A percentile compares a stretch with the other conserved stretches of the same genome.
Evolutionary conservation across 208 protist genomes (phyloP).

Genomic region (Wallacemonas rigidus): DNA sequence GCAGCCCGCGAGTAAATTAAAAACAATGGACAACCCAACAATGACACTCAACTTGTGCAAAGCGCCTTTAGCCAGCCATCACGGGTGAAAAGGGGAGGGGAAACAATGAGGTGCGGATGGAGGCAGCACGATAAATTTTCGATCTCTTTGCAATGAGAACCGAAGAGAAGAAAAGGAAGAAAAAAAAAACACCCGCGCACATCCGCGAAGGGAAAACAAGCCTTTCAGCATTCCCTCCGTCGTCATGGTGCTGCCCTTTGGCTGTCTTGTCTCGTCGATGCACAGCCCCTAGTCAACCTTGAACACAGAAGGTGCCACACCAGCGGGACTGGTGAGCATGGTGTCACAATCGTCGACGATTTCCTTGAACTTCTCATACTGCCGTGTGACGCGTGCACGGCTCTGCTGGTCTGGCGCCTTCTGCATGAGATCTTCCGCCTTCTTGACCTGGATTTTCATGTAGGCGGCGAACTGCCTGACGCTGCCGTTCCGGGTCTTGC

Average conservation of each 20-base stretch:
- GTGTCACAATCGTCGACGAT: conserved; percentile 39
- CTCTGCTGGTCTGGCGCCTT: conserved; percentile 21
- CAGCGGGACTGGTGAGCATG: conserved; percentile 40
- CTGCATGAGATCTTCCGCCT: conserved; percentile 20
- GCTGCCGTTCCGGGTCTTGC: conserved; percentile 43
- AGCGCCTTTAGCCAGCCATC: too few relatives aligned
- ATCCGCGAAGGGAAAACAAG: too few relatives aligned
- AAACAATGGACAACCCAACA: neutral
- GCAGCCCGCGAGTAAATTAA: neutral
- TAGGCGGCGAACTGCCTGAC: conserved; percentile 48
- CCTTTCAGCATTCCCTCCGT: too few relatives aligned
- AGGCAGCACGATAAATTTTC: too few relatives aligned
- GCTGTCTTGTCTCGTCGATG: too few relatives aligned
- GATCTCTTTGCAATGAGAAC: neutral
- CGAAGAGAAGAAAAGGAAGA: neutral
- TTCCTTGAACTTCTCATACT: conserved; percentile 30
- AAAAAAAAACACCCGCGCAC: neutral
- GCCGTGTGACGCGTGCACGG: conserved; percentile 16
- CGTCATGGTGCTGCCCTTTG: too few relatives aligned
- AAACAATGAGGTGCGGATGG: too few relatives aligned
- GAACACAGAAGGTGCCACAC: conserved; percentile 33
- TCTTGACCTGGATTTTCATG: conserved; percentile 29
- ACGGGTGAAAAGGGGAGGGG: too few relatives aligned
- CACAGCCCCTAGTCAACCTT: neutral
- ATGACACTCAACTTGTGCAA: too few relatives aligned